phyloP scores from a whole-genome alignment of 176 grass and related monocot genomes.

The Raddia distichophylla region DNA sequence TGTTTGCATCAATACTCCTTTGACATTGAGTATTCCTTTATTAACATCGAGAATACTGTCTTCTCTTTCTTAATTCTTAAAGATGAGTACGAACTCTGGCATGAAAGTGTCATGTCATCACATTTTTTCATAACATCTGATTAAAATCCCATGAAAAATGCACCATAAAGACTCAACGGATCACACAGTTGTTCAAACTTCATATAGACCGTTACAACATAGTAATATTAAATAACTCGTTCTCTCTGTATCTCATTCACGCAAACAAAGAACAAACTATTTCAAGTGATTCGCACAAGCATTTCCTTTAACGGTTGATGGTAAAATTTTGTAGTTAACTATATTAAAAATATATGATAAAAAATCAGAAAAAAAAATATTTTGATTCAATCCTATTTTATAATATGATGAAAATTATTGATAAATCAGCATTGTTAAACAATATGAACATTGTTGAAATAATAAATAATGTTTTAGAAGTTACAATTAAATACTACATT shows the following conservation, averaged over 20 bases:
- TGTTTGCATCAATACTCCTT: neutral
- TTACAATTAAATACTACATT: neutral
- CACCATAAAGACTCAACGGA: neutral
- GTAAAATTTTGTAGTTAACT: neutral
- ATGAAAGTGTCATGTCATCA: neutral
- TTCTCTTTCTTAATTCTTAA: neutral
- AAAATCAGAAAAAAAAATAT: neutral
- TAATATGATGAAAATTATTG: neutral
- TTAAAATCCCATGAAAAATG: neutral
- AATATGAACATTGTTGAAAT: constrained; percentile 21
- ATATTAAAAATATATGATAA: neutral
- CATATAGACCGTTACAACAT: neutral
- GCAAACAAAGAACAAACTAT: neutral
- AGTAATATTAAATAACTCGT: neutral
- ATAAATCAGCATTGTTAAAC: constrained; percentile 4
- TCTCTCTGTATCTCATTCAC: neutral
- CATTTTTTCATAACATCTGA: neutral
- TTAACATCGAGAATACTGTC: neutral
- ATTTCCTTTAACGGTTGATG: neutral
- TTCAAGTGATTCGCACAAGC: neutral
- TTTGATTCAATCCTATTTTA: neutral
- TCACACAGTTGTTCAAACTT: neutral
- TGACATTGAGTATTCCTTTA: neutral
- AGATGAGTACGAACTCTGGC: neutral
- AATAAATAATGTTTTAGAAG: neutral